phyloP scores from a whole-genome alignment of 257 asterid genomes.

The Lycium ferocissimum region DNA sequence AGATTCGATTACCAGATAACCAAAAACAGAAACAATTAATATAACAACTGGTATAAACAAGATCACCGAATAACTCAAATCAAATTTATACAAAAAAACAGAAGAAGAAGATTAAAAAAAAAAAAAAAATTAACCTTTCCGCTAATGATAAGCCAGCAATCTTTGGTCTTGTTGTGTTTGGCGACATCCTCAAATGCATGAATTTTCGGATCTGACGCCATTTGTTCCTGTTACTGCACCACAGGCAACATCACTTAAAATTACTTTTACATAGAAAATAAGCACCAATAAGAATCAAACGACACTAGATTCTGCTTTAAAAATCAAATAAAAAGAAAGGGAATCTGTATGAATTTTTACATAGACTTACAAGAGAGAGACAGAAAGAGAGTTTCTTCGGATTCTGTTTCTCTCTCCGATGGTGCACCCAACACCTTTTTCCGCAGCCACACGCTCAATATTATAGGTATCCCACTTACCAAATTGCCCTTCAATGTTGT shows the following conservation, averaged over 20 bases:
- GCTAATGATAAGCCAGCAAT: conserved; percentile 82
- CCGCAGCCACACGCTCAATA: no score
- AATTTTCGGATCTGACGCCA: conserved; percentile 70
- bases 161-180: conserved; percentile 77
- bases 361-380: not conserved
- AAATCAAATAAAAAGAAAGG: not conserved
- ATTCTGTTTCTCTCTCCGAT: conserved; percentile 20
- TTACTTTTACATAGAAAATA: conserved; percentile 16
- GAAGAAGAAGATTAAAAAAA: not conserved
- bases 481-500: no score
- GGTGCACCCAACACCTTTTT: not conserved
- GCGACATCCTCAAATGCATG: conserved; percentile 70
- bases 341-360: not conserved
- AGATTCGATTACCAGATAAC: not conserved
- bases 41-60: not conserved
- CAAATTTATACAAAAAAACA: not conserved
- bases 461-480: no score
- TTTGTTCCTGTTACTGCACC: conserved; percentile 34
- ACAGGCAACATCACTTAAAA: not conserved
- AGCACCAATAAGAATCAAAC: not conserved
- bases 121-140: conserved; percentile 73
- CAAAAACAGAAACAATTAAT: not conserved
- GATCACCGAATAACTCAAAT: not conserved
- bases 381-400: not conserved
- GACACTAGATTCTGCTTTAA: not conserved